Base-by-base conservation (phyloP, 1,139 yeast genomes). In the Nematodospora anomalae region DNA sequence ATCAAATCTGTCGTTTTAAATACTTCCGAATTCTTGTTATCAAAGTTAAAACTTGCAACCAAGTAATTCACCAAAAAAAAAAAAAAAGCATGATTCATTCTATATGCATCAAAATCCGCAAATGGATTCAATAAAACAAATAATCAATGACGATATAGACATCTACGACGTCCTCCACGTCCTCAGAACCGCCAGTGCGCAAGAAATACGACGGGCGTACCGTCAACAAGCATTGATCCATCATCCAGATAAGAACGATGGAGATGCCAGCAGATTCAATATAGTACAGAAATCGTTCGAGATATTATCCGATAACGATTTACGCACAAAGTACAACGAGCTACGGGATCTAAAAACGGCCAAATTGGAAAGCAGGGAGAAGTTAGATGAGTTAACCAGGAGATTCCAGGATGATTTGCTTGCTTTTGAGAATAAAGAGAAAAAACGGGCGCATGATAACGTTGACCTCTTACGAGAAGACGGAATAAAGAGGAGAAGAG, bases 181-280 rank as follows among this genome's bases (percentile, higher is more conserved):
- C 4, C 32, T 46, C 0, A 24, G 26, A 3, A 48, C 51, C 0
- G 47, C 50, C 4, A 58, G 64, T 2, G 81, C 75, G 18, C 35
- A 62, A 1, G 94, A 84, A 43, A 71, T 92, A 44, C 87, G 87
- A 58, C 82, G 80, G 56, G 95, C 95, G 5, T 92, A 87, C 55
- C 72, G 97, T 39, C 79, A 75, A 50, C 78, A 79, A 52, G 97
- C 98, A 0, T 67, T 90, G 14, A 67, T 64, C 43, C 80, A 79
- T 42, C 98, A 92, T 50, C 83, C 83, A 1, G 83, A 77, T 53
- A 77, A 76, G 53, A 66, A 70, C 44, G 51, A 64, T 3, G 60
- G 61, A 4, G 61, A 57, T 23, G 60, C 64, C 3, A 55, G 52
- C 15, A 54, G 61, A 43, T 76, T 76, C 48, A 63, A 68, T 28